Evolutionary conservation across 1,284 basidiomycete species (phyloP).

Genomic region (Lignosus rhinocerotis): DNA sequence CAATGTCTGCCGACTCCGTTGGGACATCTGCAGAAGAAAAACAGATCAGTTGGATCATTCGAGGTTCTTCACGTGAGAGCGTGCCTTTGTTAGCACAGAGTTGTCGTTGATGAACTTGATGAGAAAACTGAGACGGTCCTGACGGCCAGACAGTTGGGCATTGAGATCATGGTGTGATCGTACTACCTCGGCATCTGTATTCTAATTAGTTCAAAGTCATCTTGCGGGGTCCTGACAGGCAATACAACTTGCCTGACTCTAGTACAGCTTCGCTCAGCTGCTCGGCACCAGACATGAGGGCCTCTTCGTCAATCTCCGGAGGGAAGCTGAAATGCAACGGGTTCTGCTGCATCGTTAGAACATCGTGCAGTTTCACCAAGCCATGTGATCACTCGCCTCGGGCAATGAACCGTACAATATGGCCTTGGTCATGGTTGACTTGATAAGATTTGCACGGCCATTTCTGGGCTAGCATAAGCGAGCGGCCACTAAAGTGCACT

Average conservation of each 20-base stretch:
- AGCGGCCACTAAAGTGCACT: not conserved
- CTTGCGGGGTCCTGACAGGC: not conserved
- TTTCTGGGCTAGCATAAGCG: slow-evolving; percentile 38
- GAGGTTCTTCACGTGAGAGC: not conserved
- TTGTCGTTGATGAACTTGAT: slow-evolving; percentile 90
- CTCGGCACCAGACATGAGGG: slow-evolving; percentile 79
- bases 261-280: slow-evolving; percentile 77
- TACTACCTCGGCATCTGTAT: slow-evolving; percentile 70
- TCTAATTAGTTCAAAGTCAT: not conserved
- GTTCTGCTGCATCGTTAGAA: slow-evolving; percentile 48
- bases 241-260: slow-evolving; percentile 51
- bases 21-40: slow-evolving; percentile 65
- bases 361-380: not conserved
- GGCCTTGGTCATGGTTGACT: slow-evolving; percentile 85
- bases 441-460: slow-evolving; percentile 69
- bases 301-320: slow-evolving; percentile 75
- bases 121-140: slow-evolving; percentile 77
- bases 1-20: slow-evolving; percentile 73
- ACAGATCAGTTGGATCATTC: not conserved
- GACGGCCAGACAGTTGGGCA: slow-evolving; percentile 75
- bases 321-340: slow-evolving; percentile 85
- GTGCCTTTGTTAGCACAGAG: slow-evolving; percentile 72
- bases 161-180: slow-evolving; percentile 80
- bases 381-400: slow-evolving; percentile 43
- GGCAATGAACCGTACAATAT: slow-evolving; percentile 77